These are phyloP conservation scores for Hortiboletus campestris DNA, from an alignment of 768 basidiomycete genomes.

Conservation along the genomic window DNA sequence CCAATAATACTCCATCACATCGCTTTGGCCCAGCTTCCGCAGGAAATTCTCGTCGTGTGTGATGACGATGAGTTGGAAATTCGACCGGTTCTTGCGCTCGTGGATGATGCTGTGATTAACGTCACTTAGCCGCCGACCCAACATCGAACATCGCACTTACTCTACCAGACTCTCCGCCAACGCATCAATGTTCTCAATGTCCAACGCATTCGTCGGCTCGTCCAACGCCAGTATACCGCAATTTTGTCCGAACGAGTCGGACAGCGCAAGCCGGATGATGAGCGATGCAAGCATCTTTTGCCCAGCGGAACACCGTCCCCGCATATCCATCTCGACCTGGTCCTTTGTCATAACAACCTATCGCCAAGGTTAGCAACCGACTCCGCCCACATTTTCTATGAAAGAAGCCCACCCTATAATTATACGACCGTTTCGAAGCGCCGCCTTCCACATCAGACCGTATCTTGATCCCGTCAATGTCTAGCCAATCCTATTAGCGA, in stretches of 20 bases:
- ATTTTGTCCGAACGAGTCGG: slow-evolving; percentile 96
- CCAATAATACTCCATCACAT: slow-evolving; percentile 97
- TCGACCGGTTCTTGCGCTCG: slow-evolving; percentile 82
- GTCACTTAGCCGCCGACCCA: background rate
- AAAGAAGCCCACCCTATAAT: slow-evolving; percentile 74
- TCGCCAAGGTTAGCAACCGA: slow-evolving; percentile 13
- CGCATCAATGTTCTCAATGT: slow-evolving; percentile 94
- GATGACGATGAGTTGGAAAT: slow-evolving; percentile 96
- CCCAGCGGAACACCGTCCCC: slow-evolving; percentile 95
- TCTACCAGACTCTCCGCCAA: slow-evolving; percentile 89
- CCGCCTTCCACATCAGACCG: slow-evolving; percentile 91
- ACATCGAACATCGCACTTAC: slow-evolving; percentile 48
- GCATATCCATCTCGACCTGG: slow-evolving; percentile 99
- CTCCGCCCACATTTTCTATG: slow-evolving; percentile 1
- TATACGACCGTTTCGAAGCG: slow-evolving; percentile 90
- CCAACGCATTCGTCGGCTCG: slow-evolving; percentile 97
- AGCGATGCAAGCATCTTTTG: slow-evolving; percentile 99
- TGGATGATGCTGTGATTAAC: slow-evolving; percentile 73
- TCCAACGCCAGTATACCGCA: slow-evolving; percentile 97
- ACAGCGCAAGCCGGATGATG: slow-evolving; percentile 94
- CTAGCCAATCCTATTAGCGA: slow-evolving; percentile 41
- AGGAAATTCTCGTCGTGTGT: slow-evolving; percentile 98
- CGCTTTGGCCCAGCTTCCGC: slow-evolving; percentile 80
- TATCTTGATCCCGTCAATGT: slow-evolving; percentile 97
- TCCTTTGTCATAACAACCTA: slow-evolving; percentile 99